phyloP scores from a whole-genome alignment of 2,329 filamentous ascomycete species.

The Aspergillus pseudoterreus region DNA sequence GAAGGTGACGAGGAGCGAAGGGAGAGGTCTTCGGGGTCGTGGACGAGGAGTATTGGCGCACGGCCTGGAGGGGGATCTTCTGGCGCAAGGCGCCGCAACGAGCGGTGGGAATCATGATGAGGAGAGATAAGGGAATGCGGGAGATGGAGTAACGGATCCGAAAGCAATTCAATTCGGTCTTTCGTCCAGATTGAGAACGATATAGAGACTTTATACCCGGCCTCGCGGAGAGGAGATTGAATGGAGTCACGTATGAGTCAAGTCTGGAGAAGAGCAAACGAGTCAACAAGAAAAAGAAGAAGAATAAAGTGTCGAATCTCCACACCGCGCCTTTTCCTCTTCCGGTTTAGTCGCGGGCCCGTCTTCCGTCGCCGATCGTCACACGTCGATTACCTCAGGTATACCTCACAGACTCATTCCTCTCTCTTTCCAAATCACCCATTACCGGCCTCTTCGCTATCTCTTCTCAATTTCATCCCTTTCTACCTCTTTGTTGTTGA shows the following conservation, averaged over 20 bases:
- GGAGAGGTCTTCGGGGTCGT: conserved; percentile 46
- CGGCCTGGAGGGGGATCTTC: conserved; percentile 2
- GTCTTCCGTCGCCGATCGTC: neutral
- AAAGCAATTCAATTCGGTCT: too few relatives aligned
- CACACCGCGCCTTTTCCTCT: conserved; percentile 2
- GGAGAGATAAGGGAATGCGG: neutral
- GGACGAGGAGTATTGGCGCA: conserved; percentile 6
- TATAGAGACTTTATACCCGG: neutral
- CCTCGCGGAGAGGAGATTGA: neutral
- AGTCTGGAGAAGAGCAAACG: neutral
- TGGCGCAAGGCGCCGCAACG: conserved; percentile 5
- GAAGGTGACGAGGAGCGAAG: conserved; percentile 74
- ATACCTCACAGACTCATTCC: neutral
- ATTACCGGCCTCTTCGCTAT: neutral
- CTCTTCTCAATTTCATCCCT: neutral
- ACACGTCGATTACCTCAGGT: neutral
- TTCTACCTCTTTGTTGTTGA: neutral
- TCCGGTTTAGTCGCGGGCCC: neutral
- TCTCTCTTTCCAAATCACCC: neutral
- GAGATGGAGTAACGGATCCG: neutral
- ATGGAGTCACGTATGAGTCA: neutral
- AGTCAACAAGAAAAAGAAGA: neutral
- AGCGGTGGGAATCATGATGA: conserved; percentile 3
- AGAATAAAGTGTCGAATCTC: conserved; percentile 1
- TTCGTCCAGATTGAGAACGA: too few relatives aligned